These are phyloP conservation scores for Meyerozyma sp. DNA, from an alignment of 1,139 yeast genomes.

Conservation along the genomic window DNA sequence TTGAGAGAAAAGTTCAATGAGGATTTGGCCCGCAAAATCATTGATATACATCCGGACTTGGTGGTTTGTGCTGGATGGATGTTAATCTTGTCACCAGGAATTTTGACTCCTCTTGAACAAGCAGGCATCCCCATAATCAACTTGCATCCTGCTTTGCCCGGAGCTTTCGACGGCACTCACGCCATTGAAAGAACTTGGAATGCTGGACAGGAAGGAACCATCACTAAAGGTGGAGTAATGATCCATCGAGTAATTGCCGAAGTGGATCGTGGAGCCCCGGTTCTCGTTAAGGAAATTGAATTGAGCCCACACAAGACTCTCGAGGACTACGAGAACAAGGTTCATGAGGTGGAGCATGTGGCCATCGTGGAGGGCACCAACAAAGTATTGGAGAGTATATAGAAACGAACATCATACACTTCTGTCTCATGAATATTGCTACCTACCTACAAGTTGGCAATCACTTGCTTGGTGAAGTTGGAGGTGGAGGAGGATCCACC, in stretches of 20 bases:
- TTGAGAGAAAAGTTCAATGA: constrained; percentile 70
- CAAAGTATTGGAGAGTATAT: constrained; percentile 45
- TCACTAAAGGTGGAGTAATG: constrained; percentile 89
- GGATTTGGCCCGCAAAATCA: constrained; percentile 68
- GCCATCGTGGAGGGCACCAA: constrained; percentile 92
- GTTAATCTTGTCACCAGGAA: constrained; percentile 78
- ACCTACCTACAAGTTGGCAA: constrained; percentile 34
- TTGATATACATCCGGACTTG: constrained; percentile 64
- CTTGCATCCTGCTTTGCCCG: constrained; percentile 95
- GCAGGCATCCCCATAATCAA: constrained; percentile 76
- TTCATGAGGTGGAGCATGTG: constrained; percentile 78
- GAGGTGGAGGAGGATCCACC: constrained; percentile 87
- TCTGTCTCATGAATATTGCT: background rate
- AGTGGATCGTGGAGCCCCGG: constrained; percentile 90
- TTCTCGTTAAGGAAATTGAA: constrained; percentile 72
- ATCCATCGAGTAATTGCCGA: constrained; percentile 91
- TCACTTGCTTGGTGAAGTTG: constrained; percentile 76
- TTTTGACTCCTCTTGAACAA: constrained; percentile 58
- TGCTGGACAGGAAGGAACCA: constrained; percentile 80
- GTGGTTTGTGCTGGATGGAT: constrained; percentile 99
- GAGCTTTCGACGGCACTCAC: constrained; percentile 93
- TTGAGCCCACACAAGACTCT: constrained; percentile 67
- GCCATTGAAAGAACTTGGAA: constrained; percentile 96
- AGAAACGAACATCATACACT: background rate
- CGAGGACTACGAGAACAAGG: constrained; percentile 75